Evolutionary conservation across 306 rosid genomes (phyloP), one percentile per base, ranked within the genome.

Genomic region (Vachellia collinsii): DNA sequence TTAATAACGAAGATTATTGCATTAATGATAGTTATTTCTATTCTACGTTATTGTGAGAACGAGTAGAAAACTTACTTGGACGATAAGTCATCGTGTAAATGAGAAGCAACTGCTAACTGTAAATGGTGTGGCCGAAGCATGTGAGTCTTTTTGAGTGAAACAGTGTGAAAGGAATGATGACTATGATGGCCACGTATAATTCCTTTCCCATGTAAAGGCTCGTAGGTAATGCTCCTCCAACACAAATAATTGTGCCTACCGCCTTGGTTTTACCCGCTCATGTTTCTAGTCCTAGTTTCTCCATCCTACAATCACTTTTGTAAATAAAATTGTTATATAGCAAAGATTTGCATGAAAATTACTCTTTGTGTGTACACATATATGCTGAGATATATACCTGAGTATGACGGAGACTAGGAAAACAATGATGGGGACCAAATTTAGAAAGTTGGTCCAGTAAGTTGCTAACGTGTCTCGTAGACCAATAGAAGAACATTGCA

Each of bases 401-500:
- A 53, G 74, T 42, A 91, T 39, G 74, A 82, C 53, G 5, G 94
- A 91, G 38, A 79, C 59, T 16, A 83, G 20, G 78, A 88, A 93
- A 17, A 97, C 90, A 72, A 39, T 83, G 4, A 88, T 85, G 4
- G 94, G 97, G 47, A 90, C 46, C 17, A 93, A 69, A 84, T 85
- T 93, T 62, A 93, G 93, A 72, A 90, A 87, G 48, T 88, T 88
- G 34, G 82, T 62, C 22, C 92, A 82, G 75, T 93, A 91, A 8
- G 94, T 83, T 22, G 94, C 91, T 3, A 91, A 44, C 14, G 94
- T 93, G 79, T 91, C 92, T 75, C 92, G 74, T 4, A 93, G 83
- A 17, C 97, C 82, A 88, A 63, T 88, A 89, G 64, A 64, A 88
- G 67, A 91, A 13, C 86, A 83, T 65, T 16, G 92, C 86, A n/a